phyloP scores from a whole-genome alignment of 179 eudicot genomes.

The Silene vulgaris region DNA sequence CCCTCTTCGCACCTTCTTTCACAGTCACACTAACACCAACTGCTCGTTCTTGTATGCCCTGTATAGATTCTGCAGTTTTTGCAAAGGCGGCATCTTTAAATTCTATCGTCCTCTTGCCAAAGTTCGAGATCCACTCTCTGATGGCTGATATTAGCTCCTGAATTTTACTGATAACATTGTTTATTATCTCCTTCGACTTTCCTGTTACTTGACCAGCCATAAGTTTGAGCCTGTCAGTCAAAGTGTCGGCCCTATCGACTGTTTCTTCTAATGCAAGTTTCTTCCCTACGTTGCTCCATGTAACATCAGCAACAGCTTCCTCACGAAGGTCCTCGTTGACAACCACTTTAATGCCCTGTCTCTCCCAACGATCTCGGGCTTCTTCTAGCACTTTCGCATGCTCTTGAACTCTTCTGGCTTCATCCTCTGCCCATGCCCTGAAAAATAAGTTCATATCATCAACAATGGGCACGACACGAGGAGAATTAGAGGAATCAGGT shows the following conservation, averaged over 20 bases:
- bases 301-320: slow-evolving; percentile 49
- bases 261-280: slow-evolving; percentile 58
- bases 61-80: slow-evolving; percentile 42
- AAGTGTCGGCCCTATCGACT: slow-evolving; percentile 56
- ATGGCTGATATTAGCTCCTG: slow-evolving; percentile 37
- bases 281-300: slow-evolving; percentile 62
- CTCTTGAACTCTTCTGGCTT: slow-evolving; percentile 89
- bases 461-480: neutral
- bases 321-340: slow-evolving; percentile 70
- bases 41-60: slow-evolving; percentile 46
- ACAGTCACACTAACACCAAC: slow-evolving; percentile 39
- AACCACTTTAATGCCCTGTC: slow-evolving; percentile 70
- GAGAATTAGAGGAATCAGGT: neutral
- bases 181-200: slow-evolving; percentile 53
- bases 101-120: slow-evolving; percentile 37
- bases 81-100: slow-evolving; percentile 40
- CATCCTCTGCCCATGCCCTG: slow-evolving; percentile 98
- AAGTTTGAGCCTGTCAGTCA: slow-evolving; percentile 65
- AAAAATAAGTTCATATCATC: slow-evolving; percentile 13
- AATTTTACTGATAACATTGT: slow-evolving; percentile 47
- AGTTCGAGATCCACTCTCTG: slow-evolving; percentile 42
- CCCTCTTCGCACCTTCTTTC: slow-evolving; percentile 69
- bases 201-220: slow-evolving; percentile 59
- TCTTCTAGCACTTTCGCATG: slow-evolving; percentile 77
- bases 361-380: slow-evolving; percentile 92